Conservation (phyloP, 192 early-diverging fungal genomes). For the Linnemannia hyalina region DNA sequence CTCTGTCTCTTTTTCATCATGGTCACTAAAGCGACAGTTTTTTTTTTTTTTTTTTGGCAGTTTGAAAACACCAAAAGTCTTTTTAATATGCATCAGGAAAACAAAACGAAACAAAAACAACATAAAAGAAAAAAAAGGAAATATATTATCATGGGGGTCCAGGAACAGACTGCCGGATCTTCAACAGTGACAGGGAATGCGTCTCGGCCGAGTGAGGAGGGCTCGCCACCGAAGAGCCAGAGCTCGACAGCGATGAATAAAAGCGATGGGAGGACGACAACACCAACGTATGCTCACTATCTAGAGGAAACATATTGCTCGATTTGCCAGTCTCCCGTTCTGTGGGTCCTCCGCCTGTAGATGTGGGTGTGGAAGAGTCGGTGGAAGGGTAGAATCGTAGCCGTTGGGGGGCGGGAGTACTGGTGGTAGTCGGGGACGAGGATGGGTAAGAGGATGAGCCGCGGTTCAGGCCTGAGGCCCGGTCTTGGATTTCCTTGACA, state of each 20-base stretch:
- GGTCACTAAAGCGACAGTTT: too few relatives aligned
- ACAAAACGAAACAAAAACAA: too few relatives aligned
- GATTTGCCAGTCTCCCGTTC: neutral
- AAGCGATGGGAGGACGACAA: slow-evolving; percentile 11
- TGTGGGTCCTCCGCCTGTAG: neutral
- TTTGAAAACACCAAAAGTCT: too few relatives aligned
- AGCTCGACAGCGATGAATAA: slow-evolving; percentile 1
- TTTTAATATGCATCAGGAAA: too few relatives aligned
- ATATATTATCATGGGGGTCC: neutral
- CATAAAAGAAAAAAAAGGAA: too few relatives aligned
- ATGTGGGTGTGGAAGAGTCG: neutral
- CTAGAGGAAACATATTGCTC: slow-evolving; percentile 18
- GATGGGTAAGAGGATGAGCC: neutral
- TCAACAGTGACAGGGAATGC: slow-evolving; percentile 16
- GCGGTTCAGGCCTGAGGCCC: neutral
- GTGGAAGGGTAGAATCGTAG: neutral
- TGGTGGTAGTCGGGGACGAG: neutral
- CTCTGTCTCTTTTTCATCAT: too few relatives aligned
- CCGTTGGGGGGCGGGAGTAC: neutral
- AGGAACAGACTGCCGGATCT: neutral
- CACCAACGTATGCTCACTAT: slow-evolving; percentile 5
- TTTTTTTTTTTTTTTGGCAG: too few relatives aligned
- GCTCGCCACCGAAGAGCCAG: neutral
- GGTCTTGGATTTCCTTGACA: neutral
- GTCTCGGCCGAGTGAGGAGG: slow-evolving; percentile 10